Base-by-base conservation (phyloP, 1,284 basidiomycete genomes). In the Crucibulum cyathiforme region DNA sequence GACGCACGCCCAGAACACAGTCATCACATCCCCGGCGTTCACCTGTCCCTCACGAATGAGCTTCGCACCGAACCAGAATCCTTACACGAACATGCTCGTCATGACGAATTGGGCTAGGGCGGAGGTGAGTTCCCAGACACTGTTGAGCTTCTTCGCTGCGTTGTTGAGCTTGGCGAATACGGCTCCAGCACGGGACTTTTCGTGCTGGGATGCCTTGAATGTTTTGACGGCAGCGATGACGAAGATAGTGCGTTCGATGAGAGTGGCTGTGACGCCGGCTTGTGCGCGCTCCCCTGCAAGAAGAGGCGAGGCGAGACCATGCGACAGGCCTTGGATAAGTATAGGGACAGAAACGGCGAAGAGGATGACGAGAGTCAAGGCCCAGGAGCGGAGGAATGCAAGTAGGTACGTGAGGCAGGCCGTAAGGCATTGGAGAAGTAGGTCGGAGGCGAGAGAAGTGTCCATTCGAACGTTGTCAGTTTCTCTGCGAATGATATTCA, bases 1-100 rank as follows among this genome's bases (percentile, higher is more conserved):
- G 49, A 98, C 81, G 71, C 94, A 95, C 0, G 96, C 94, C 95
- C 96, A 98, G 74, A 99, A 98, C 49, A 97, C 95, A 36, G 93
- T 90, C 89, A 96, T 96, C 63, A 98, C 93, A 52, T 90, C 85
- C 4, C 93, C 94, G 0, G 92, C 81, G 1, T 5, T 31, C 31
- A 31, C 75, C 56, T 79, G 79, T 8, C 86, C 88, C 17, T 82
- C 78, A 31, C 83, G 74, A 8, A 93, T 88, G 53, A 92, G 81
- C 76, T 82, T 13, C 8, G 57, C 41, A 43, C 41, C 17, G 41
- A 43, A 43, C 41, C 4, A 43, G 41, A 43, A 43, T 13, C 13
- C 6, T 7, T 43, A 6, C 13, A 43, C 6, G 41, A 43, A 43
- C 41, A 43, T 98, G 39, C 87, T 85, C 81, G 96, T 90, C 63